These are phyloP conservation scores for Malassezia caprae DNA, from an alignment of 1,284 basidiomycete species.

Conservation along the genomic window DNA sequence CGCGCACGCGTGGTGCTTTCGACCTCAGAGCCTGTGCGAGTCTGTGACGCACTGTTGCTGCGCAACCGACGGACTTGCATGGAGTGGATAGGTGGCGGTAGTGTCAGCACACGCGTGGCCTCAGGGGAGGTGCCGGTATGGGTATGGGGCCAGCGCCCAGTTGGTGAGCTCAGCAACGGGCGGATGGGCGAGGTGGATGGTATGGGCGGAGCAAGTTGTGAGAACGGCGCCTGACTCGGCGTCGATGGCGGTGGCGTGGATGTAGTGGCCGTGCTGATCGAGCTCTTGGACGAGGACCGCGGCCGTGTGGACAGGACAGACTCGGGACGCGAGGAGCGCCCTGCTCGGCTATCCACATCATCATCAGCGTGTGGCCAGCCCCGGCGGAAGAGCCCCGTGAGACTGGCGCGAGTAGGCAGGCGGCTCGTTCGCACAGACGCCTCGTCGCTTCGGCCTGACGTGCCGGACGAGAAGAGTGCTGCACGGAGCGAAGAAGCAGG, in stretches of 20 bases:
- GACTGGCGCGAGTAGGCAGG: not conserved
- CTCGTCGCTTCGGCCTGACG: not conserved
- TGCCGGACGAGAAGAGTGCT: constrained; percentile 18
- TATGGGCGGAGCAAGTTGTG: not conserved
- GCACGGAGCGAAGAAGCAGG: constrained; percentile 34
- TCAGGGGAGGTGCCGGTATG: not conserved
- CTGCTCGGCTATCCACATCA: not conserved
- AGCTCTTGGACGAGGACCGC: constrained; percentile 1
- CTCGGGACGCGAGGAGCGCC: not conserved
- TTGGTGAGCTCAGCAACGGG: not conserved
- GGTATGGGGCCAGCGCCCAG: not conserved
- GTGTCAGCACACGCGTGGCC: not conserved
- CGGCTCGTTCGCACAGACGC: constrained; percentile 3
- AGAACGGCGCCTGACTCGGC: not conserved
- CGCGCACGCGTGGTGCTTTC: constrained; percentile 4
- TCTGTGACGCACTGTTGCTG: constrained; percentile 9
- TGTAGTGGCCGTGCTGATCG: not conserved
- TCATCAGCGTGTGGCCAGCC: not conserved
- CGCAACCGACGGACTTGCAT: constrained; percentile 1
- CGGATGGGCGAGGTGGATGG: not conserved
- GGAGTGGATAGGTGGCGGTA: not conserved
- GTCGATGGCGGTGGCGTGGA: constrained; percentile 1
- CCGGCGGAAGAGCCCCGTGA: constrained; percentile 7
- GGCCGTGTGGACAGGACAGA: not conserved
- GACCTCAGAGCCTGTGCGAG: not conserved